A percentile compares a stretch with the other conserved stretches of the same genome.
Evolutionary conservation across 495 filamentous ascomycete species (phyloP).

Genomic region (Filosporella fistucella): DNA sequence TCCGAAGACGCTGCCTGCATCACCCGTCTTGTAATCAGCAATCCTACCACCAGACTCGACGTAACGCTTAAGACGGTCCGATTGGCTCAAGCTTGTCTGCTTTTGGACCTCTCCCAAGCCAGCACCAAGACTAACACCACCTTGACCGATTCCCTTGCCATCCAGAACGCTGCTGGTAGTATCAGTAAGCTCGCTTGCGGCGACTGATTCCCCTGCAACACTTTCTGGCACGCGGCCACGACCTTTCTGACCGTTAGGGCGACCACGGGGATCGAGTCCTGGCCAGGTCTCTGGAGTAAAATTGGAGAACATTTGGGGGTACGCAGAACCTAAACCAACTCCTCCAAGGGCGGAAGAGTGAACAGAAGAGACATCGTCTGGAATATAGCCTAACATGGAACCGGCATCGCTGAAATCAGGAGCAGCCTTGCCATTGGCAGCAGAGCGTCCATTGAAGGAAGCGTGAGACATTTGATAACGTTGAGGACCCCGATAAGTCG

Average conservation of each 20-base stretch:
- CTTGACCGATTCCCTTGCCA: conserved; percentile 70
- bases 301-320: conserved; percentile 92
- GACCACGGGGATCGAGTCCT: conserved; percentile 61
- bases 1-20: conserved; percentile 67
- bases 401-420: conserved; percentile 78
- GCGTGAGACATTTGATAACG: conserved; percentile 75
- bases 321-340: conserved; percentile 72
- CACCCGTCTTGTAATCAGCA: conserved; percentile 49
- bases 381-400: conserved; percentile 89
- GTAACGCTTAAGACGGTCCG: conserved; percentile 78
- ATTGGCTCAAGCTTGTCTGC: conserved; percentile 79
- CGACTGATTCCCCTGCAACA: conserved; percentile 84
- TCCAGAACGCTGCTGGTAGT: conserved; percentile 59
- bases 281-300: conserved; percentile 90
- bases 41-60: conserved; percentile 72
- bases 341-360: conserved; percentile 89
- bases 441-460: conserved; percentile 28
- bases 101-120: conserved; percentile 73
- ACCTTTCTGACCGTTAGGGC: conserved; percentile 54
- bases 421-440: conserved; percentile 40
- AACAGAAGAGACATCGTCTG: conserved; percentile 93
- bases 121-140: conserved; percentile 76
- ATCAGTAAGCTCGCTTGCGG: conserved; percentile 83
- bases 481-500: conserved; percentile 85
- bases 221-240: conserved; percentile 65